Evolutionary conservation across 2,329 filamentous ascomycete species (phyloP), one percentile per base, ranked within the genome.

Genomic region (Trichoderma sp.): DNA sequence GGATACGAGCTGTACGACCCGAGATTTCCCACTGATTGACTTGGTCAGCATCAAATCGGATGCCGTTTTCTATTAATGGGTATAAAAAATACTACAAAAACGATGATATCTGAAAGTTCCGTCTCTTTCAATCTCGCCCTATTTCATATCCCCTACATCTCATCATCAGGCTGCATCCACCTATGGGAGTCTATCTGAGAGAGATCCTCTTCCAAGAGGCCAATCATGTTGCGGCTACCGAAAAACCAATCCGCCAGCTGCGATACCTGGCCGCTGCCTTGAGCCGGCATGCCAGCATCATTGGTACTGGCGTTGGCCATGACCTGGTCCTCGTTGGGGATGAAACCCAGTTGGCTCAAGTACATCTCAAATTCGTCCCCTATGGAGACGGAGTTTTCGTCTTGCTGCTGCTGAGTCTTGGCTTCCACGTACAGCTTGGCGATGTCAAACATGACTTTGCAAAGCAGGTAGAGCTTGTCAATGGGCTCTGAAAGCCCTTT

Each of bases 1-100:
- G 89, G 86, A 2, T 92, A 93, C 76, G 87, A 91, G 72, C 83
- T 90, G 62, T 92, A 92, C 76, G 83, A 90, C 72, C 88, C 88
- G 1, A 80, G 84, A 43, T 80, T 81, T 64, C 88, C 88, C 29
- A 90, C 88, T 0, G 85, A 89, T 72, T 90, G 81, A 89, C 67
- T 21, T 19, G 29, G 13, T n/a, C 55, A 19, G 7, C 5, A 7
- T 16, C 47, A 47, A 29, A 1, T 5, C 6, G 21, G 2, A 29
- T 43, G 37, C n/a, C 27, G 27, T 8, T 14, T 14, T n/a, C 33
- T 47, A 47, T 61, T 57, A 7, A 0, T 27, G 47, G 65, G 24
- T 31, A 47, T 68, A 16, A 27, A 4, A 43, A 13, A 19, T 31
- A 47, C 55, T 21, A 33, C 14, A 53, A 65, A 24, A 3, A 29